Base-by-base conservation (phyloP, 2,329 filamentous ascomycete genomes). In the Nothophaeocryptopus gaeumannii region DNA sequence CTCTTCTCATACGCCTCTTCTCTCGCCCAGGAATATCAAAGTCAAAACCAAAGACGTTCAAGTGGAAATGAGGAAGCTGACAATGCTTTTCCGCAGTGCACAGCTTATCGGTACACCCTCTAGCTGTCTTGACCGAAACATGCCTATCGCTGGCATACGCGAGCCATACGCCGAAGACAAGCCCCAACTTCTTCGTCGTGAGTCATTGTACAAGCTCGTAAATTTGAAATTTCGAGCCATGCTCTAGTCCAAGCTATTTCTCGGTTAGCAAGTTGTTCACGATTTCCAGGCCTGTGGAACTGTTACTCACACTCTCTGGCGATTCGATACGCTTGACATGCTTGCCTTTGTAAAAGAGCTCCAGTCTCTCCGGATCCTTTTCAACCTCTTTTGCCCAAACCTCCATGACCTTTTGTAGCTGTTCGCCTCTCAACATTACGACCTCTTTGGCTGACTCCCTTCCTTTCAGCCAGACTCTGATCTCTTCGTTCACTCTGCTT, bases 321-420 rank as follows among this genome's bases (percentile, higher is more conserved):
- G 50, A 45, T 37, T 45, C 47, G 34, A 42, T 39, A n/a, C 39
- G 40, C 31, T 42, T 43, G 2, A 35, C 50, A 13, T 47, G 46
- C 26, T 53, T 53, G 20, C 50, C 50, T 33, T 53, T 53, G 40
- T 47, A 42, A 20, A 53, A 53, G 8, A 53, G 15, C 41, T 53
- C 46, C 12, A 53, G 9, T 5, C 50, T 41, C 15, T 43, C 41
- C 2, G 45, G 41, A 11, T 53, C 50, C 26, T 49, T 53, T 15
- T 53, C 50, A 30, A 34, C 37, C 12, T 53, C 45, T 31, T 49
- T 42, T 11, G 50, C 50, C 16, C 49, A 53, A 8, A 34, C 39
- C 34, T 53, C 50, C 8, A 53, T 31, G 9, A 53, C 33, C 2
- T 26, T 45, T 13, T 53, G 50, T 13, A 53, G 45, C 12, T 47